A percentile compares a stretch with the other conserved stretches of the same genome.
Evolutionary conservation across 2,329 filamentous ascomycete genomes (phyloP).

Genomic region (Coleophoma eucalyptorum): DNA sequence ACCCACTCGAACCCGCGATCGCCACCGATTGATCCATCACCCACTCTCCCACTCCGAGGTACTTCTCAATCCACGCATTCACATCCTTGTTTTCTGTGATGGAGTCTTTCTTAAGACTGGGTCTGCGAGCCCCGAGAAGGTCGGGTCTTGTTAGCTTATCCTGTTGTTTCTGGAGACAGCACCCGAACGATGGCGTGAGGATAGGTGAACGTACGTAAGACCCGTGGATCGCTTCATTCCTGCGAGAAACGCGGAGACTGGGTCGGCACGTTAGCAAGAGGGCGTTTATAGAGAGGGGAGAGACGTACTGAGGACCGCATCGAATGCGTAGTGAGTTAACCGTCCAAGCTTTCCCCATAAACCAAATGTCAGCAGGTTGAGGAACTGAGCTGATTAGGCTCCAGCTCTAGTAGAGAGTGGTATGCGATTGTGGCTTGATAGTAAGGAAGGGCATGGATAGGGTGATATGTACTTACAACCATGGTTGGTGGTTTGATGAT

Average conservation of each 20-base stretch:
- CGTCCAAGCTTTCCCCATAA: conserved; percentile 80
- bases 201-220: conserved; percentile 74
- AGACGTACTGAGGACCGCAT: conserved; percentile 81
- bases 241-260: conserved; percentile 93
- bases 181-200: too few relatives aligned
- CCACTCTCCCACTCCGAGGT: conserved; percentile 93
- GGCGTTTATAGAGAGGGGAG: conserved; percentile 1
- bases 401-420: conserved; percentile 29
- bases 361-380: conserved; percentile 66
- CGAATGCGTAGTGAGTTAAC: conserved; percentile 91
- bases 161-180: not conserved
- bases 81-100: conserved; percentile 80
- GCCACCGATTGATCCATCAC: conserved; percentile 97
- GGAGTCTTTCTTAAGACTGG: conserved; percentile 84
- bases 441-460: conserved; percentile 9
- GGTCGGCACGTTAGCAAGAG: conserved; percentile 14
- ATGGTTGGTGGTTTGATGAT: conserved; percentile 24
- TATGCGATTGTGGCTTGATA: too few relatives aligned
- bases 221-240: conserved; percentile 97
- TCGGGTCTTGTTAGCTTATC: conserved; percentile 37
- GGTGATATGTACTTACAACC: conserved; percentile 31
- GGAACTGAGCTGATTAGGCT: conserved; percentile 47
- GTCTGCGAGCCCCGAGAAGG: conserved; percentile 43
- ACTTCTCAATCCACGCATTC: conserved; percentile 87
- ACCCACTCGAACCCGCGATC: conserved; percentile 81